These are phyloP conservation scores for Solanum paucissectum DNA, from an alignment of 257 asterid genomes.

Conservation along the genomic window DNA sequence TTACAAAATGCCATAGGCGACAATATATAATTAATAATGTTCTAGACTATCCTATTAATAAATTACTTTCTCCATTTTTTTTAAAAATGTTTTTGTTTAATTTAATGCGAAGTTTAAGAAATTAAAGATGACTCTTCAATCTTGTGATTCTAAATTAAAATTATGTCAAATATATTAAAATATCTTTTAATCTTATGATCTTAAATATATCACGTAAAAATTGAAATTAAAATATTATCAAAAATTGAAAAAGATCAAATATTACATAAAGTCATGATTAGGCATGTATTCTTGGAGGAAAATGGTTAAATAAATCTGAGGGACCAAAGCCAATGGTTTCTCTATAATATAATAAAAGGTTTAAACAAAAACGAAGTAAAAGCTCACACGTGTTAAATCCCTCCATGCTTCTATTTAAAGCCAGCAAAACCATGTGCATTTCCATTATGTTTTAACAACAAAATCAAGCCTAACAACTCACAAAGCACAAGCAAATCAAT, in stretches of 20 bases:
- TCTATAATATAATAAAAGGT: not conserved
- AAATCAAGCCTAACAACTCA: not conserved
- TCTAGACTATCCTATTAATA: not conserved
- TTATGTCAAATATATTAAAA: no score
- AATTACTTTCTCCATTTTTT: not conserved
- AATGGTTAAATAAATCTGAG: not conserved
- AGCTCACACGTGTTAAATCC: not conserved
- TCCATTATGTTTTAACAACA: not conserved
- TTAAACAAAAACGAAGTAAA: not conserved
- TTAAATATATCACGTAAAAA: rapidly evolving
- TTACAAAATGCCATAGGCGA: not conserved
- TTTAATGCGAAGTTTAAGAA: no score
- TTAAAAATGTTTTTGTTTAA: no score
- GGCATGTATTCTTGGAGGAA: not conserved
- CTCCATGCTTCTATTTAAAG: not conserved
- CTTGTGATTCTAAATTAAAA: no score
- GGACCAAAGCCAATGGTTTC: not conserved
- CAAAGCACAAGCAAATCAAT: not conserved
- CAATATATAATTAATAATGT: not conserved
- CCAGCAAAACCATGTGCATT: not conserved
- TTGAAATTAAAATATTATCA: no score
- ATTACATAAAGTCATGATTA: not conserved
- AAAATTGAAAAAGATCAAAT: not conserved
- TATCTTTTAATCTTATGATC: no score
- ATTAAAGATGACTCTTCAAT: no score